Base-by-base conservation (phyloP, 1,284 basidiomycete genomes). In the Leccinum griseonigrum region DNA sequence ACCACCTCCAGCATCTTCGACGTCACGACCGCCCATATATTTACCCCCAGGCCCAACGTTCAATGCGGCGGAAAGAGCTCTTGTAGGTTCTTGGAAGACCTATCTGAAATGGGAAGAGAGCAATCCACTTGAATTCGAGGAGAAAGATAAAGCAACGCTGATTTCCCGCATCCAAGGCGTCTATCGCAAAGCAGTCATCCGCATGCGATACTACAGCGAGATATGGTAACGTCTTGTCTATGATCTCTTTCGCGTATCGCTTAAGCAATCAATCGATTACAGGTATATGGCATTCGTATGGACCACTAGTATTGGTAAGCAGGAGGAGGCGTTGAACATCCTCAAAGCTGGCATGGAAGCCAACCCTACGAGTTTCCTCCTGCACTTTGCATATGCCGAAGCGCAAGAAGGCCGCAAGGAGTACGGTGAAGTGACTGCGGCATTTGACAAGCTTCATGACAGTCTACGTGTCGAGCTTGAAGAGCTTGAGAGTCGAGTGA, bases 71-170 rank as follows among this genome's bases (percentile, higher is more conserved):
- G 95, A 98, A 71, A 83, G 93, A 51, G 81, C 83, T 14, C 81
- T 92, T 36, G 86, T 95, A 4, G 86, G 87, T 22, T 86, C 86
- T 14, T 99, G 97, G 97, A 93, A 94, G 68, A 81, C 84, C 3
- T 98, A 98, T 74, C 78, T 99, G 57, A 93, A 94, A 69, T 99
- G 94, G 93, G 97, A 99, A 76, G 94, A 97, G 74, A 83, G 84
- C 66, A 98, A 99, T 71, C 97, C 96, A 1, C 81, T 97, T 48
- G 92, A 95, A 73, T 85, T 97, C 59, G 94, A 97, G 64, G 96
- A 98, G 59, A 84, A 86, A 66, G 95, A 98, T 66, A 81, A 84
- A 57, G 74, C 79, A 2, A 81, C 82, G 5, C 75, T 97, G 38
- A 82, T 89, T 56, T 81, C 81, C 18, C 85, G 97, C 34, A 82